Percentiles rank a stretch among this genome's conserved stretches.
Evolutionary conservation across 1,139 yeast species (phyloP).

Genomic region (Nadsonia commutata): DNA sequence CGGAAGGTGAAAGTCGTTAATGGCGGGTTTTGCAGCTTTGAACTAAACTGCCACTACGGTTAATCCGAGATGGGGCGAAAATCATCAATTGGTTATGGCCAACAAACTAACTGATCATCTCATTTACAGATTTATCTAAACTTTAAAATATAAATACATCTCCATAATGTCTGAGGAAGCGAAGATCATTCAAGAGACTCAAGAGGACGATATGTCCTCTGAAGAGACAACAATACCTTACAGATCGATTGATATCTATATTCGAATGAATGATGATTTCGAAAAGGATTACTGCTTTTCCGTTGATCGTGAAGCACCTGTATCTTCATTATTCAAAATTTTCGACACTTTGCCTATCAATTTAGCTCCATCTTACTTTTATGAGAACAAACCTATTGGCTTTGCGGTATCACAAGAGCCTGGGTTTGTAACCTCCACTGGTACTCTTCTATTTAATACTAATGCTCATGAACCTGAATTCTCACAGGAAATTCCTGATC

Average conservation of each 20-base stretch:
- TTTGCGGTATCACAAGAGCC: slow-evolving; percentile 62
- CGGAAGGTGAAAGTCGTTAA: no score
- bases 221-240: no score
- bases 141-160: background rate
- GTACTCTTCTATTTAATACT: slow-evolving; percentile 55
- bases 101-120: background rate
- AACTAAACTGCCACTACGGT: no score
- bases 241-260: slow-evolving; percentile 51
- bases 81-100: no score
- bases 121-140: background rate
- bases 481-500: slow-evolving; percentile 28
- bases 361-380: slow-evolving; percentile 67
- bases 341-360: slow-evolving; percentile 58
- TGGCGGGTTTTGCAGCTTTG: no score
- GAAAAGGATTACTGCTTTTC: slow-evolving; percentile 88
- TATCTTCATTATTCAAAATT: slow-evolving; percentile 43
- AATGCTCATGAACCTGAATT: slow-evolving; percentile 38
- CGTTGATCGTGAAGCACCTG: slow-evolving; percentile 37
- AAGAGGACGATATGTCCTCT: no score
- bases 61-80: no score
- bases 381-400: slow-evolving; percentile 46
- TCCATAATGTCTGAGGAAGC: no score
- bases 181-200: no score
- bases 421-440: slow-evolving; percentile 74
- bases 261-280: slow-evolving; percentile 70